Percentiles rank a stretch among this genome's conserved stretches.
Conservation (phyloP, 768 basidiomycete species). For the Amanita exitialis region DNA sequence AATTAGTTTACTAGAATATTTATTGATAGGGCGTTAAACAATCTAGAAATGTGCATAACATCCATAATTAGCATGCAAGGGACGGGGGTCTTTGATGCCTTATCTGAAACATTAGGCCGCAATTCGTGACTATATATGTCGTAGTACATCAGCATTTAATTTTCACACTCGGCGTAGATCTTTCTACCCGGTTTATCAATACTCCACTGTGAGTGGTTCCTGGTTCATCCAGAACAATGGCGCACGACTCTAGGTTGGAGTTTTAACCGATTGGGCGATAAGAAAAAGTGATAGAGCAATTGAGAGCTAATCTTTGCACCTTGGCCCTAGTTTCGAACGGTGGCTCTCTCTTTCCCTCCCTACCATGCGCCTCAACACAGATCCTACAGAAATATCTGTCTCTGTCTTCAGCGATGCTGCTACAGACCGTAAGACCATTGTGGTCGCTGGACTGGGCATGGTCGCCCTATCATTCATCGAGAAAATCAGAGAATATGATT, state of each 20-base stretch:
- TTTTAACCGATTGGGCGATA: not conserved
- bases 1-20: no score
- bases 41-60: no score
- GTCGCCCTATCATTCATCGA: constrained; percentile 4
- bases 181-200: no score
- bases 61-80: no score
- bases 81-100: no score
- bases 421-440: not conserved
- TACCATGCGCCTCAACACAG: no score
- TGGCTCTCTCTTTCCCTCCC: not conserved
- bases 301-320: not conserved
- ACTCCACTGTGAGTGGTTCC: not conserved
- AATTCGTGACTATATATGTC: no score
- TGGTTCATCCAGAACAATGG: not conserved
- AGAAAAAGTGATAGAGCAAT: not conserved
- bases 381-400: not conserved
- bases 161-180: no score
- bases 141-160: no score
- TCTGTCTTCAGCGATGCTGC: not conserved
- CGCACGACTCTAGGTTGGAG: not conserved
- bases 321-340: not conserved
- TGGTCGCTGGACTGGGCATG: constrained; percentile 6
- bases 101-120: no score
- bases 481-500: not conserved
- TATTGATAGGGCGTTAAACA: no score